Evolutionary conservation across 257 asterid genomes (phyloP).

Genomic region (Asclepias syriaca): DNA sequence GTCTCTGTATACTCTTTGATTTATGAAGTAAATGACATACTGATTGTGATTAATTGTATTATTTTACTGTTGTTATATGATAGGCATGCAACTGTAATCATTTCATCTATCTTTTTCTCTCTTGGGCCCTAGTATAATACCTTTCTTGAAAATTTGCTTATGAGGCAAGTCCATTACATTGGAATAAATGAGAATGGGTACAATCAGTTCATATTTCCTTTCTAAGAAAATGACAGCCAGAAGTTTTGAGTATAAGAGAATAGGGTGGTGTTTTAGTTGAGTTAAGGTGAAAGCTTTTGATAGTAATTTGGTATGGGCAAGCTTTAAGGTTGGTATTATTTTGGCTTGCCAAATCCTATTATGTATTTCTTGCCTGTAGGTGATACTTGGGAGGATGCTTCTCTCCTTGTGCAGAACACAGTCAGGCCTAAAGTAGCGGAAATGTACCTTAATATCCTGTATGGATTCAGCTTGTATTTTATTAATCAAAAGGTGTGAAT

Average conservation of each 20-base stretch:
- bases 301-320: neutral
- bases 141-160: neutral
- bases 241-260: neutral
- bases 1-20: slow-evolving; percentile 1
- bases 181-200: neutral
- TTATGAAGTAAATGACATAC: neutral
- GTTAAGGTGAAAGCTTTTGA: neutral
- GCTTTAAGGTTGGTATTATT: neutral
- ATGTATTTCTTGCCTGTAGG: neutral
- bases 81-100: neutral
- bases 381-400: too few species aligned
- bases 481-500: neutral
- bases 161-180: neutral
- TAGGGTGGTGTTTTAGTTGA: too few species aligned
- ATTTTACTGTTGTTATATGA: neutral
- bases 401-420: too few species aligned
- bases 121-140: neutral
- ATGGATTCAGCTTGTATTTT: neutral
- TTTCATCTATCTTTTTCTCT: neutral
- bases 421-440: neutral
- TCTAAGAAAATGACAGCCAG: neutral
- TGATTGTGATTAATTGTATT: neutral
- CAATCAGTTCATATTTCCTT: neutral
- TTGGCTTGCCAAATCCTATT: neutral
- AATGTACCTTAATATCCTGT: neutral